phyloP scores from a whole-genome alignment of 2,329 filamentous ascomycete genomes.

The Pezicula neosporulosa region DNA sequence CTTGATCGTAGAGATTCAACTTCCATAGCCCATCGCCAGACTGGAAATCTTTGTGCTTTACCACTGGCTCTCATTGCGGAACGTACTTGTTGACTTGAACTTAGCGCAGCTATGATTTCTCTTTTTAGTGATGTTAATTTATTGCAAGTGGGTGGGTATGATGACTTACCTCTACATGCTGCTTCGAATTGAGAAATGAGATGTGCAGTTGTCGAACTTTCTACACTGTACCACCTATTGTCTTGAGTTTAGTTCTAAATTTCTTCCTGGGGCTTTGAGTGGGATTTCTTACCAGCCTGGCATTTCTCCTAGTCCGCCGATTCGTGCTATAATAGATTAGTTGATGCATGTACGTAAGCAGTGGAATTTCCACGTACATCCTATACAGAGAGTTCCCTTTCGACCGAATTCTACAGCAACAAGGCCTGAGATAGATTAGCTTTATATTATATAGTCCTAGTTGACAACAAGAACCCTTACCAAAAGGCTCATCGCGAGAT shows the following conservation, averaged over 20 bases:
- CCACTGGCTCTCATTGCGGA: background rate
- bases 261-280: too few species aligned
- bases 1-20: background rate
- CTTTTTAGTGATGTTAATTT: too few species aligned
- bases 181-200: background rate
- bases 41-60: background rate
- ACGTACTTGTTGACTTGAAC: background rate
- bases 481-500: background rate
- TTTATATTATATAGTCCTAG: background rate
- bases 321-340: background rate
- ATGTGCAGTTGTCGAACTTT: conserved; percentile 1
- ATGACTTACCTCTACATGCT: background rate
- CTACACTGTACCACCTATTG: background rate
- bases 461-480: background rate
- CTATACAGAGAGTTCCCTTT: background rate
- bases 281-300: background rate
- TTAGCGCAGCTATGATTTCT: background rate
- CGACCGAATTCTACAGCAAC: background rate
- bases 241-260: background rate
- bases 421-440: background rate
- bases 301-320: background rate
- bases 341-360: too few species aligned
- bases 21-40: background rate
- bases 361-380: background rate
- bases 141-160: too few species aligned